Base-by-base conservation (phyloP, 192 early-diverging fungal genomes). In the Lobosporangium transversale region DNA sequence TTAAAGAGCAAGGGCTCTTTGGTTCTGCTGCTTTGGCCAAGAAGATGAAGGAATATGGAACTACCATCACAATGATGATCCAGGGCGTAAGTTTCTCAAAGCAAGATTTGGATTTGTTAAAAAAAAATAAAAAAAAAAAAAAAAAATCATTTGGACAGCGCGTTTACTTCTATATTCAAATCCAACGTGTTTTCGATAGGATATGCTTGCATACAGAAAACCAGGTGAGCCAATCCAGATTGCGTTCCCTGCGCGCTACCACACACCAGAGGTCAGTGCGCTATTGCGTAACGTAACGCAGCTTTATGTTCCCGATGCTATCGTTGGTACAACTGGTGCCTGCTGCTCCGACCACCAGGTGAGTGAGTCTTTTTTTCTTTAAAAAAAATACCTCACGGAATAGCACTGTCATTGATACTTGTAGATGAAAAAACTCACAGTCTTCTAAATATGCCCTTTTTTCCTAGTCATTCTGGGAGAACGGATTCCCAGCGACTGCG, bases 331-430 rank as follows among this genome's bases (percentile, higher is more conserved):
- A 31, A 82, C 80, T 26, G 63, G 68, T 2, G 80, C 80, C 4
- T 82, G 80, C 59, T 82, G 80, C 54, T 82, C 80, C 20, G 80
- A 82, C 47, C 80, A 82, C 35, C 80, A 81, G 65, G 58, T 71
- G 52, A 5, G 58, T 17, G 21, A 4, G 10, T 23, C 0, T 15
- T n/a, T n/a, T n/a, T n/a, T n/a, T n/a, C n/a, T n/a, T n/a, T n/a
- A n/a, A n/a, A n/a, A n/a, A n/a, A n/a, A n/a, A n/a, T n/a, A n/a
- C n/a, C n/a, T n/a, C n/a, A n/a, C n/a, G n/a, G n/a, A n/a, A n/a
- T n/a, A n/a, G n/a, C n/a, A n/a, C n/a, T n/a, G n/a, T n/a, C n/a
- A n/a, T n/a, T n/a, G n/a, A n/a, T n/a, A n/a, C n/a, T n/a, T n/a
- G n/a, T n/a, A n/a, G n/a, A n/a, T n/a, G n/a, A n/a, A n/a, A n/a